A percentile compares a stretch with the other conserved stretches of the same genome.
phyloP scores from a whole-genome alignment of 768 basidiomycete genomes.

The Suillus subalutaceus region DNA sequence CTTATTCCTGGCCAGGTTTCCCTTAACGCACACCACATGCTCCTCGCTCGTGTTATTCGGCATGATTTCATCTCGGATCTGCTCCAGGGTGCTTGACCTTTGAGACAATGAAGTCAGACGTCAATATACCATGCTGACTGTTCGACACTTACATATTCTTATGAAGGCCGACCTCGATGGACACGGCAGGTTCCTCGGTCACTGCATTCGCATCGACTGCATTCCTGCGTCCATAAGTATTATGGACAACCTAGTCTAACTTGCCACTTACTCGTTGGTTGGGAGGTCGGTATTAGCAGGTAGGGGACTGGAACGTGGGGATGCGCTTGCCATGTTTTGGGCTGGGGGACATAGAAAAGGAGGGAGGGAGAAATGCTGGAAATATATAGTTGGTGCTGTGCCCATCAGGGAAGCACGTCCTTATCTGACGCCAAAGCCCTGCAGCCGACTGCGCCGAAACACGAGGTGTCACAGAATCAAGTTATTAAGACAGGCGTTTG shows the following conservation, averaged over 20 bases:
- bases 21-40: neutral
- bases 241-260: neutral
- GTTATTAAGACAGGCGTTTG: too few species aligned
- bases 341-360: too few species aligned
- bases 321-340: too few species aligned
- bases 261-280: neutral
- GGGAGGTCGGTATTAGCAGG: neutral
- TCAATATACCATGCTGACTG: neutral
- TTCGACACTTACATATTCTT: neutral
- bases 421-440: too few species aligned
- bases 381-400: too few species aligned
- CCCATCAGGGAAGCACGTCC: too few species aligned
- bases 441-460: too few species aligned
- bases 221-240: neutral
- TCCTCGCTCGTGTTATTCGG: neutral
- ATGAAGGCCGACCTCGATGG: neutral
- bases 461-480: too few species aligned
- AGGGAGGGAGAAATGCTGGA: too few species aligned
- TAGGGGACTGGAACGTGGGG: neutral
- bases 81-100: neutral
- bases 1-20: neutral
- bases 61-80: neutral
- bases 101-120: neutral
- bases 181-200: neutral
- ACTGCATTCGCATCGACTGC: too few species aligned